Base-by-base conservation (phyloP, 148 eudicot species). In the Gaultheria prostrata region DNA sequence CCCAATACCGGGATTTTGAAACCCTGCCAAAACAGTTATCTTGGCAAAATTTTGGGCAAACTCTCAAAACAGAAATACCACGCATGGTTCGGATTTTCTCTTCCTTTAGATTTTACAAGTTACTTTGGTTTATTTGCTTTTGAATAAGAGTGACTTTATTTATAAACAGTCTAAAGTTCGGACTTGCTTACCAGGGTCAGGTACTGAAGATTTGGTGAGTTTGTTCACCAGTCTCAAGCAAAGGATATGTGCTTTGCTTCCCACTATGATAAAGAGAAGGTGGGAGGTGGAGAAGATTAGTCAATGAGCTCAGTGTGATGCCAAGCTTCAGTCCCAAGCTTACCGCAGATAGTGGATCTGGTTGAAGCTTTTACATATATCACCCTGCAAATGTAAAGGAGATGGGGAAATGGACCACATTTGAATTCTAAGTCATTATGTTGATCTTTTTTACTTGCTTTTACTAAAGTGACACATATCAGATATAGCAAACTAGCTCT, bases 231-330 rank as follows among this genome's bases (percentile, higher is more conserved):
- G 56, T 76, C 33, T 76, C 79, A 76, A 50, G 79, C 30, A 46
- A 76, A 26, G 79, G 56, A 76, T 76, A 46, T 76, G 30, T 75
- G 56, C 79, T 49, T 48, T 76, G 79, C 79, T 49, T 76, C 79
- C 79, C 57, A 43, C 77, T 74, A 74, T 10, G 15, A 74, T 74
- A 74, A 74, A 74, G 77, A 32, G 39, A 32, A 70, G 74, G 43
- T 70, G 77, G 53, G 28, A 9, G 77, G 77, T 74, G 77, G 77
- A 74, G 77, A 74, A 74, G 49, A 51, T 43, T 74, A 74, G 48
- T 74, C 77, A 45, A 74, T 39, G 49, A 43, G 77, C 51, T 43
- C 56, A 28, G 33, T 76, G 33, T 76, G 79, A 76, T 76, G 56
- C 79, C 79, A 76, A 46, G 56, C 79, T 76, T 76, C 26, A 46